A percentile compares a stretch with the other conserved stretches of the same genome.
These are phyloP conservation scores for Firmiana major DNA, from an alignment of 345 rosid species.

Conservation along the genomic window DNA sequence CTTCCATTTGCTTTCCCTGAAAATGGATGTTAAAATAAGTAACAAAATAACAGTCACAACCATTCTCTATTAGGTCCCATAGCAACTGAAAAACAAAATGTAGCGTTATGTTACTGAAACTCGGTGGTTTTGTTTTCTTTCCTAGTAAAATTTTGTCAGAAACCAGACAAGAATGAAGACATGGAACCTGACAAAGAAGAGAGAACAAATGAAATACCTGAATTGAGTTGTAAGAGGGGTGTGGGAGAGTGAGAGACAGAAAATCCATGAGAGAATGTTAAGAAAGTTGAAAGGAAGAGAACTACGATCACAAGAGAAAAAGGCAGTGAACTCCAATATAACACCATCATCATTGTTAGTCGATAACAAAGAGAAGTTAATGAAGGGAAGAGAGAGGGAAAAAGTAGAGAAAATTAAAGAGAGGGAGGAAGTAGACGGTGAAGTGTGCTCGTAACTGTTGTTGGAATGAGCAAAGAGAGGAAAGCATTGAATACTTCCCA, in stretches of 20 bases:
- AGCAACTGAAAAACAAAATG: not conserved
- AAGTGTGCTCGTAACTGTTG: not conserved
- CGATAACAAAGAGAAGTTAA: not conserved
- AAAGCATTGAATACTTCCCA: constrained; percentile 13
- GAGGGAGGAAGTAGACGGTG: not conserved
- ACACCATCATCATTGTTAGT: constrained; percentile 4
- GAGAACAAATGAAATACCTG: constrained; percentile 36
- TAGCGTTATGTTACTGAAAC: not conserved
- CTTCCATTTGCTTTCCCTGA: constrained; percentile 21
- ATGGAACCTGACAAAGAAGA: not conserved
- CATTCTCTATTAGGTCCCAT: not conserved
- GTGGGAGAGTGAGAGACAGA: constrained; percentile 34
- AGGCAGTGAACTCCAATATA: constrained; percentile 21
- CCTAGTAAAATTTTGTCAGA: constrained; percentile 19
- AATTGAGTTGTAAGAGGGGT: constrained; percentile 37
- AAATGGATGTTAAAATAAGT: constrained; percentile 19
- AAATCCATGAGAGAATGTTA: constrained; percentile 40
- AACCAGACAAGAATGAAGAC: constrained; percentile 21
- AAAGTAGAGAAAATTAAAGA: not conserved
- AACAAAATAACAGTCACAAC: constrained; percentile 4
- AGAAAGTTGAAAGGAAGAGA: constrained; percentile 23
- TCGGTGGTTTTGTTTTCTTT: not conserved
- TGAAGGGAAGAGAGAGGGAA: constrained; percentile 14
- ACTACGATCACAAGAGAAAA: constrained; percentile 21
- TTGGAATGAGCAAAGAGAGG: not conserved